These are phyloP conservation scores for Apophysomyces sp. DNA, from an alignment of 371 early-diverging fungal genomes.

Conservation along the genomic window DNA sequence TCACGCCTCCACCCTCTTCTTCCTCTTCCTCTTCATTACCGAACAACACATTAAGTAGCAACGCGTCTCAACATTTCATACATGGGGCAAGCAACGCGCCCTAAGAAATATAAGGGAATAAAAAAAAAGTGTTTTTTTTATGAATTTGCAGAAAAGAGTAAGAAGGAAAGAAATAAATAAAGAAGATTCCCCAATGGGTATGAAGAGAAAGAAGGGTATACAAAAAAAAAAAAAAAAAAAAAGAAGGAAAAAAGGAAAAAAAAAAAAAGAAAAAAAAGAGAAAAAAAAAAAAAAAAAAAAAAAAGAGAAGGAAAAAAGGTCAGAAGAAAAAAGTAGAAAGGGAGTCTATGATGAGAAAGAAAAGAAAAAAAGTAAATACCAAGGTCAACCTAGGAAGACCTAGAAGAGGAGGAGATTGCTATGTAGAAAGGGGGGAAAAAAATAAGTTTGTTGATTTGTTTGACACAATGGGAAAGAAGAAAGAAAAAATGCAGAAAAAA, in stretches of 20 bases:
- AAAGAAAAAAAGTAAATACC: not conserved
- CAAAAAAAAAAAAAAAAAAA: not conserved
- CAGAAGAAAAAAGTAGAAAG: slow-evolving; percentile 3
- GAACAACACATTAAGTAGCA: not conserved
- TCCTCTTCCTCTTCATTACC: not conserved
- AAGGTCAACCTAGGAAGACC: not conserved
- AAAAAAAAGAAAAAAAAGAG: not conserved
- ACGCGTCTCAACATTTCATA: not conserved
- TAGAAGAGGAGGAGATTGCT: not conserved
- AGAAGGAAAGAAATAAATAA: not conserved
- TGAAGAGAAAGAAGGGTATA: too few relatives aligned
- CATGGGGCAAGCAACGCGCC: not conserved
- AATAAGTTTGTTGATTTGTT: not conserved
- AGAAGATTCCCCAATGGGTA: not conserved
- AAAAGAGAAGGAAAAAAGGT: not conserved
- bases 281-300: not conserved
- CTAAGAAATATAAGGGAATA: not conserved
- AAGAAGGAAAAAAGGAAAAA: slow-evolving; percentile 4
- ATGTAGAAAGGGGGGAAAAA: not conserved
- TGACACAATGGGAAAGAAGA: slow-evolving; percentile 2
- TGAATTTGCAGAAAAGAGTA: not conserved
- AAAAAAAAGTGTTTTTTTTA: not conserved
- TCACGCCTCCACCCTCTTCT: not conserved
- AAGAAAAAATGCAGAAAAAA: slow-evolving; percentile 5
- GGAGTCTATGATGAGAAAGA: slow-evolving; percentile 3